Evolutionary conservation across 2,329 filamentous ascomycete genomes (phyloP), one percentile per base, ranked within the genome.

Genomic region (Epicoccum sorghinum): DNA sequence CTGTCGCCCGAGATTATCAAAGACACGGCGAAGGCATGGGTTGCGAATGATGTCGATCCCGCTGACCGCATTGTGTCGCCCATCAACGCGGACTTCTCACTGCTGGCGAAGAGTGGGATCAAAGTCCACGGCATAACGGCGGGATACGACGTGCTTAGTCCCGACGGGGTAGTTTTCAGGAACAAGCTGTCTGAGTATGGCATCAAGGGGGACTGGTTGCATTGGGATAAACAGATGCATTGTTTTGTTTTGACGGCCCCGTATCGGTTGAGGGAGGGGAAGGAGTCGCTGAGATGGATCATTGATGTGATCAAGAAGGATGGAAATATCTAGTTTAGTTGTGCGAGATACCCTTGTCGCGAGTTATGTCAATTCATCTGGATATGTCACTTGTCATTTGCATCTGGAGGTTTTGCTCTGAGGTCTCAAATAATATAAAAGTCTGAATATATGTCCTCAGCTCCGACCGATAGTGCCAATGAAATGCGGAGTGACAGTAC

Each of bases 151-250:
- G 78, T 86, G 0, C 67, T 86, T 2, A 74, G 75, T 0, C 82
- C 83, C 0, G 83, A 86, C 58, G 81, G 78, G 1, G 35, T 82
- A 1, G 57, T 75, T 0, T 82, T 85, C 43, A 65, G 80, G 4
- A 75, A 82, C 3, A 77, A 74, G 48, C 80, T 78, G 6, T 71
- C 73, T 25, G 65, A 78, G 38, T 64, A 70, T 13, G 65, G 68
- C 0, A 75, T 86, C 0, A 43, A 68, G 1, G 84, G 84, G 0
- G 73, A 82, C 50, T 86, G 84, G 84, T 59, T 86, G 36, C 73
- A 83, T 8, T 86, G 84, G 83, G 78, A 83, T 14, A 79, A 79
- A 14, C 81, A 85, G 69, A 86, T 86, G 81, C 84, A 86, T 66
- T 84, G 81, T 55, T 86, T 85, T 47, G 77, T 81, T 1, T 66